Conservation (phyloP, 768 basidiomycete genomes). For the Austroboletus eburneus region DNA sequence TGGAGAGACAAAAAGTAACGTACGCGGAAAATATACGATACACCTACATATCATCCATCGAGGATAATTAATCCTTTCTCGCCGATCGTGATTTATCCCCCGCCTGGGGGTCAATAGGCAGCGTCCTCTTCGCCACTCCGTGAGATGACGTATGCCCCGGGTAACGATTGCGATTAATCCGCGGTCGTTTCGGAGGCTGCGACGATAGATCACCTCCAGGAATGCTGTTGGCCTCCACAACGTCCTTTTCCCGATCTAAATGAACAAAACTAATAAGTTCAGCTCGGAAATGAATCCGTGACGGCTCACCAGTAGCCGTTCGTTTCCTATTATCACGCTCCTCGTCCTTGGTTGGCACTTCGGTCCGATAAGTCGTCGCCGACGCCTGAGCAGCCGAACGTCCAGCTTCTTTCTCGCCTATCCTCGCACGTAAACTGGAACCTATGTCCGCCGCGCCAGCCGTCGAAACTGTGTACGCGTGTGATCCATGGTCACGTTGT, state of each 20-base stretch:
- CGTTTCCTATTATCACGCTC: slow-evolving; percentile 69
- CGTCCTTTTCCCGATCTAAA: slow-evolving; percentile 63
- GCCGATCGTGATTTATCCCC: slow-evolving; percentile 50
- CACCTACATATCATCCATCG: slow-evolving; percentile 5
- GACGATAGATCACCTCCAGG: slow-evolving; percentile 35
- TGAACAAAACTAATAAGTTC: slow-evolving; percentile 2
- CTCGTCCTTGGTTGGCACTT: slow-evolving; percentile 49
- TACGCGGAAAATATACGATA: slow-evolving; percentile 15
- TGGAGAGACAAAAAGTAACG: slow-evolving; percentile 12
- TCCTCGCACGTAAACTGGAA: slow-evolving; percentile 51
- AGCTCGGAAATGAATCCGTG: neutral
- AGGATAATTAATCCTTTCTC: slow-evolving; percentile 47
- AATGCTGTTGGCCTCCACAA: slow-evolving; percentile 34
- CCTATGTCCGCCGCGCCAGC: slow-evolving; percentile 19
- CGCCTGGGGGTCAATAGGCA: slow-evolving; percentile 60
- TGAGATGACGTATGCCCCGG: slow-evolving; percentile 30
- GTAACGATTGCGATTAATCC: slow-evolving; percentile 54
- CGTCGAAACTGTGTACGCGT: slow-evolving; percentile 18
- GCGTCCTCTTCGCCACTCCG: slow-evolving; percentile 52
- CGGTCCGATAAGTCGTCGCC: slow-evolving; percentile 41
- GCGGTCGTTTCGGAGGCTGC: slow-evolving; percentile 56
- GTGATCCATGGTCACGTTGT: slow-evolving; percentile 32
- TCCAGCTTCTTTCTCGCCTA: slow-evolving; percentile 55
- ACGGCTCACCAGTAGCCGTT: slow-evolving; percentile 57
- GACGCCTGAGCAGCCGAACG: slow-evolving; percentile 39